Evolutionary conservation across 2,329 filamentous ascomycete species (phyloP), one percentile per base, ranked within the genome.

Genomic region (Fusarium equiseti): DNA sequence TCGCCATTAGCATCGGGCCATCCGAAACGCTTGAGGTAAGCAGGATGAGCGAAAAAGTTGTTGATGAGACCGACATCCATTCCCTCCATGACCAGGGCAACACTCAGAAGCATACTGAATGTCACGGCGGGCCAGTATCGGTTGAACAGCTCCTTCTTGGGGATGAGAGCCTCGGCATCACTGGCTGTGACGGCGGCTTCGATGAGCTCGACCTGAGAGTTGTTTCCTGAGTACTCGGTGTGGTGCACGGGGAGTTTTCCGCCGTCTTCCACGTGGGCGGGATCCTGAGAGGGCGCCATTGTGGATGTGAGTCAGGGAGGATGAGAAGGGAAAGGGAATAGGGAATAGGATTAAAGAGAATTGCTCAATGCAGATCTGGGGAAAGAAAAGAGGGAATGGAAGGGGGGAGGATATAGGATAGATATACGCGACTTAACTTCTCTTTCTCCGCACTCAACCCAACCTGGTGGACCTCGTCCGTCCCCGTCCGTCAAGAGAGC

Each of bases 1-100:
- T 75, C 63, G n/a, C 79, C 81, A 1, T 82, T 63, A 8, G 67
- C 58, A 20, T 76, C 66, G 3, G 73, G 72, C 59, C 77, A 75
- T 5, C 82, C 82, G 40, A 82, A 85, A 5, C 63, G 42, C 66
- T 71, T 15, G 83, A 86, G 87, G 6, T 81, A 77, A 1, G 84
- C 82, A 2, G 83, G 79, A 71, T 81, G 82, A 4, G 78, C 82
- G 59, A 80, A 84, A 66, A 85, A 81, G 40, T 80, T 81, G 59
- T 78, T 79, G 62, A 85, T 76, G 5, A 85, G 74, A 57, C 74
- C 74, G 27, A 76, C 62, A 66, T 85, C 84, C 71, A 84, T 81
- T 27, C 80, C 79, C 58, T 81, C 80, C 80, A 81, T 81, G 68
- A 81, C 68, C 32, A 81, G 71, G 27, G 78, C 79, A 8, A 78